A percentile compares a stretch with the other conserved stretches of the same genome.
phyloP scores from a whole-genome alignment of 768 basidiomycete species.

The Russula ochroleuca region DNA sequence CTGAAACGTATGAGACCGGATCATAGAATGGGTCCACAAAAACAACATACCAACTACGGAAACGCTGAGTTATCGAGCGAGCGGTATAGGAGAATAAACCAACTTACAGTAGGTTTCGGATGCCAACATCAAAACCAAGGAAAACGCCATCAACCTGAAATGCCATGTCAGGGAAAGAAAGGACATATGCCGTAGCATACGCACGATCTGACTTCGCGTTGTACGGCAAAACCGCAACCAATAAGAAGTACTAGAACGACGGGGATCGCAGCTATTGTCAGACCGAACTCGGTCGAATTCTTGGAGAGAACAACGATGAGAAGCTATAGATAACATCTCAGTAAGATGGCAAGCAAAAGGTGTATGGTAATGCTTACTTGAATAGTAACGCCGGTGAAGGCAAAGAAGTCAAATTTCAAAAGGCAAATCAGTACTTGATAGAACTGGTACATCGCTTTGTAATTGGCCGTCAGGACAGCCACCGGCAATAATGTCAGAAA shows the following conservation, averaged over 20 bases:
- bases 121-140: slow-evolving; percentile 72
- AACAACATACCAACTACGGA: slow-evolving; percentile 15
- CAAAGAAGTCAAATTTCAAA: slow-evolving; percentile 88
- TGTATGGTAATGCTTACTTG: slow-evolving; percentile 47
- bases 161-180: slow-evolving; percentile 15
- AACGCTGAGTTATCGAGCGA: slow-evolving; percentile 1
- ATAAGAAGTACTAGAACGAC: slow-evolving; percentile 65
- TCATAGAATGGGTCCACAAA: background rate
- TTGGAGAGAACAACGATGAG: slow-evolving; percentile 68
- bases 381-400: slow-evolving; percentile 83
- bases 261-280: slow-evolving; percentile 81
- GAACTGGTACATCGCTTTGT: slow-evolving; percentile 77
- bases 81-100: background rate
- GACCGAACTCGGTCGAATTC: slow-evolving; percentile 69
- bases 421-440: slow-evolving; percentile 86
- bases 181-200: slow-evolving; percentile 24
- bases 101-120: slow-evolving; percentile 70
- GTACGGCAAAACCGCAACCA: slow-evolving; percentile 63
- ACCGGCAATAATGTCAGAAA: background rate
- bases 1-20: slow-evolving; percentile 35
- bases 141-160: slow-evolving; percentile 64
- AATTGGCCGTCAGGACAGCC: slow-evolving; percentile 13
- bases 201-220: slow-evolving; percentile 76
- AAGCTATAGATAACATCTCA: slow-evolving; percentile 46
- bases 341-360: slow-evolving; percentile 2